These are phyloP conservation scores for Picochlorum costavermella DNA, from an alignment of 139 green algal species.

Conservation along the genomic window DNA sequence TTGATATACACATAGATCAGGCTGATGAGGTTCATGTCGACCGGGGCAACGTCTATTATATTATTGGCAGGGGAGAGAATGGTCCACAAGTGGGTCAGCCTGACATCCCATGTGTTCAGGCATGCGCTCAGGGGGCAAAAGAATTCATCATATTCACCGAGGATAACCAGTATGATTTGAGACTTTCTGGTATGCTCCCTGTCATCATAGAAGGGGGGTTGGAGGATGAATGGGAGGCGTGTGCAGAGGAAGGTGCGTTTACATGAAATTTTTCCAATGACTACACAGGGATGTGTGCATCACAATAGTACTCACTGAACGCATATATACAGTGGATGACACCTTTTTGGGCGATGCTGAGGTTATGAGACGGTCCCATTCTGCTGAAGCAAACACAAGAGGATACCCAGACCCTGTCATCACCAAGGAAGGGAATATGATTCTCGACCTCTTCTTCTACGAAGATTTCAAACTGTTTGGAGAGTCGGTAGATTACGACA, in stretches of 20 bases:
- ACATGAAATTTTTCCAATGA: too few species aligned
- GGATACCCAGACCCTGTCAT: conserved; percentile 27
- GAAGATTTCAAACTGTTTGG: conserved; percentile 56
- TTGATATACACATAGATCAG: conserved; percentile 21
- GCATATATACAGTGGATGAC: conserved; percentile 44
- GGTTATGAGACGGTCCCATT: conserved; percentile 46
- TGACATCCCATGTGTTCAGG: conserved; percentile 9
- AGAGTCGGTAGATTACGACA: conserved; percentile 26
- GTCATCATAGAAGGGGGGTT: conserved; percentile 46
- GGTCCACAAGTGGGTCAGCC: conserved; percentile 17
- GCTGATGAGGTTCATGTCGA: conserved; percentile 16
- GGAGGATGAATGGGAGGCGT: conserved; percentile 57
- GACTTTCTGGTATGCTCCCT: conserved; percentile 52
- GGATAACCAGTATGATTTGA: background rate
- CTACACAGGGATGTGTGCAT: too few species aligned
- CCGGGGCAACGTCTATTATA: conserved; percentile 6
- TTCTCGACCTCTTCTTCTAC: conserved; percentile 44
- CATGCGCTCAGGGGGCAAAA: conserved; percentile 7
- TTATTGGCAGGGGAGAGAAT: conserved; percentile 13
- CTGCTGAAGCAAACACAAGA: conserved; percentile 21
- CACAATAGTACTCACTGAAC: too few species aligned
- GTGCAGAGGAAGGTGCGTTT: conserved; percentile 42
- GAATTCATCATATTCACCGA: background rate
- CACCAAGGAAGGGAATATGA: conserved; percentile 19
- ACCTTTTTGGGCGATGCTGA: conserved; percentile 78